Evolutionary conservation across 1,139 yeast genomes (phyloP), one percentile per base, ranked within the genome.

Genomic region (Candida buenavistaensis): DNA sequence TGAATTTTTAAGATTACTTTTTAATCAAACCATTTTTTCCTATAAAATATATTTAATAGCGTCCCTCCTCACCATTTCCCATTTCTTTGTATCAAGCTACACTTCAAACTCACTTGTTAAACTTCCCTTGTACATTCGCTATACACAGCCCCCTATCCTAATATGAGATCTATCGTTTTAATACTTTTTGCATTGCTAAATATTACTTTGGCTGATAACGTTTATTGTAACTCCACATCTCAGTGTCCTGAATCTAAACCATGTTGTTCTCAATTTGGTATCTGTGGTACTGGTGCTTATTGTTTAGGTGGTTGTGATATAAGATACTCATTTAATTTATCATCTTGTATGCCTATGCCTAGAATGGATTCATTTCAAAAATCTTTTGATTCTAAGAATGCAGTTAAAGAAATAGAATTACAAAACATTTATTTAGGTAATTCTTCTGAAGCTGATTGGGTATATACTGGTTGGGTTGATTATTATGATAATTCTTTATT

Each of bases 261-360:
- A 30, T 88, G 96, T 55, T 88, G 96, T 56, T 80, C 89, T 14
- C 87, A 81, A 47, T 84, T 78, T 50, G 95, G 95, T 23, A 68
- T 63, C n/a, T 88, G 96, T 69, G 96, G 96, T 37, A 72, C 82
- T 11, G 96, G 96, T 2, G 66, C 80, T 3, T 68, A 73, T 55
- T 88, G 96, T 66, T 68, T 88, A 33, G 90, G 88, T 32, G 92
- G 95, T 11, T 86, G 95, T 60, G 87, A 85, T 57, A 78, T 85
- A 28, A 64, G 79, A 48, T 75, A 54, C 52, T 84, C 94, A 1
- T 82, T 56, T 59, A 75, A 75, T 52, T 55, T 75, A 38, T 51
- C 74, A 6, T 75, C 92, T 7, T 86, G 95, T 57, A 72, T 82
- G 67, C 88, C 92, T 10, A 68, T 64, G 67, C 78, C 81, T 32